Evolutionary conservation across 1,284 basidiomycete species (phyloP), one percentile per base, ranked within the genome.

Genomic region (Mixia osmundae): DNA sequence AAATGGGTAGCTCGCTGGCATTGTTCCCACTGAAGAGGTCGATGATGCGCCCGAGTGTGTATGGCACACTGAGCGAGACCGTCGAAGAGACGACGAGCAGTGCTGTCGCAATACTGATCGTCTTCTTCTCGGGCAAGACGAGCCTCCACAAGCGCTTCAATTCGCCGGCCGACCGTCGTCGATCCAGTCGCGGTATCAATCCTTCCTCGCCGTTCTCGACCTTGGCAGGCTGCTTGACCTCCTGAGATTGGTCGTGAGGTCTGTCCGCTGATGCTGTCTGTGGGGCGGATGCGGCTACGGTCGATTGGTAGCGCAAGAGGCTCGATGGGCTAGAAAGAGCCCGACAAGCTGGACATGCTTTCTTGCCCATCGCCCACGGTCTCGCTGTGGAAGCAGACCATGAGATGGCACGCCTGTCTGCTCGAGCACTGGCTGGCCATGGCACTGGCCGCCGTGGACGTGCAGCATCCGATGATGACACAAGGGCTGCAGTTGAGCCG

Each of bases 31-130:
- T 45, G 30, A 51, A 91, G 56, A 77, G 83, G 57, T 89, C 83
- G 43, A 91, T 89, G 33, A 91, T 63, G 54, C 72, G 77, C 18
- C 83, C 85, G 47, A 89, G 73, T 1, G 80, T 79, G 48, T 89
- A 69, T 0, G 85, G 85, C 8, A 91, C 68, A 42, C 75, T 75
- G 69, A 95, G 77, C 7, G 82, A 78, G 10, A 97, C 80, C 3
- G 57, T 55, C 1, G 57, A 55, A 0, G 58, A 59, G 27, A 60
- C 41, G 25, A 57, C 46, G 5, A 60, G 47, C 36, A 64, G 45
- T 61, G 57, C 75, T 36, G 83, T 61, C 6, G 82, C 82, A 21
- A 71, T 63, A 0, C 64, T 47, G 3, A 89, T 61, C 2, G 73
- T 69, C 46, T 69, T 75, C 47, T 61, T 63, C 57, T 89, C 83